phyloP scores from a whole-genome alignment of 495 filamentous ascomycete species.

The Echria macrotheca region DNA sequence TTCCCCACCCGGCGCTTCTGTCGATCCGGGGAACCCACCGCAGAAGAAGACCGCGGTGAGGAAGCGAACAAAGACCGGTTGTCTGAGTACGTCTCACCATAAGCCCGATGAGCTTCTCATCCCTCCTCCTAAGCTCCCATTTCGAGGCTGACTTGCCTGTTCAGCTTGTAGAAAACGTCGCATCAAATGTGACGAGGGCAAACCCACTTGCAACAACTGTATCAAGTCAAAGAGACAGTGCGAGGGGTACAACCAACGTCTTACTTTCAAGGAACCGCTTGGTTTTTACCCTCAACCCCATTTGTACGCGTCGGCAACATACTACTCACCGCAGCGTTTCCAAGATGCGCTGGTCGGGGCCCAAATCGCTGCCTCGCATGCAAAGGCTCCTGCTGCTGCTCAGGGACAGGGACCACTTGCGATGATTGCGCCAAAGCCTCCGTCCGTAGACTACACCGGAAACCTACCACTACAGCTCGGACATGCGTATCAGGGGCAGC shows the following conservation, averaged over 20 bases:
- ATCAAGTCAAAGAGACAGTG: slow-evolving; percentile 90
- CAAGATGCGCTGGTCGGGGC: slow-evolving; percentile 17
- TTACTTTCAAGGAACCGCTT: slow-evolving; percentile 87
- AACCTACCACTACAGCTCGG: slow-evolving; percentile 9
- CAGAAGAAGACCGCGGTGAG: slow-evolving; percentile 38
- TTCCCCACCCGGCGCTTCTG: slow-evolving; percentile 8
- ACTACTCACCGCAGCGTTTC: slow-evolving; percentile 21
- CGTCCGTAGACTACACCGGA: slow-evolving; percentile 29
- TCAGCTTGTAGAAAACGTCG: slow-evolving; percentile 86
- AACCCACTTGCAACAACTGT: slow-evolving; percentile 84
- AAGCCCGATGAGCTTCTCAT: neutral
- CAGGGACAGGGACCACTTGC: slow-evolving; percentile 28
- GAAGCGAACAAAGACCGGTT: slow-evolving; percentile 94
- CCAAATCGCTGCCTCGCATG: slow-evolving; percentile 21
- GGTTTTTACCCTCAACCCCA: slow-evolving; percentile 43
- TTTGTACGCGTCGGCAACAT: slow-evolving; percentile 23
- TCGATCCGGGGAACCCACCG: slow-evolving; percentile 23
- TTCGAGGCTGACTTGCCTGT: slow-evolving; percentile 15
- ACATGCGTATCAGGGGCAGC: slow-evolving; percentile 13
- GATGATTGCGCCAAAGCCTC: slow-evolving; percentile 31
- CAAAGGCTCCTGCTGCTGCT: slow-evolving; percentile 11
- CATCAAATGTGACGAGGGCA: slow-evolving; percentile 96
- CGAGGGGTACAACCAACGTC: slow-evolving; percentile 89
- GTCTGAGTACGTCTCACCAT: slow-evolving; percentile 65
- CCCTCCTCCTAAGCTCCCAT: neutral